Evolutionary conservation across 1,284 basidiomycete genomes (phyloP).

Genomic region (Phellinidium pouzarii): DNA sequence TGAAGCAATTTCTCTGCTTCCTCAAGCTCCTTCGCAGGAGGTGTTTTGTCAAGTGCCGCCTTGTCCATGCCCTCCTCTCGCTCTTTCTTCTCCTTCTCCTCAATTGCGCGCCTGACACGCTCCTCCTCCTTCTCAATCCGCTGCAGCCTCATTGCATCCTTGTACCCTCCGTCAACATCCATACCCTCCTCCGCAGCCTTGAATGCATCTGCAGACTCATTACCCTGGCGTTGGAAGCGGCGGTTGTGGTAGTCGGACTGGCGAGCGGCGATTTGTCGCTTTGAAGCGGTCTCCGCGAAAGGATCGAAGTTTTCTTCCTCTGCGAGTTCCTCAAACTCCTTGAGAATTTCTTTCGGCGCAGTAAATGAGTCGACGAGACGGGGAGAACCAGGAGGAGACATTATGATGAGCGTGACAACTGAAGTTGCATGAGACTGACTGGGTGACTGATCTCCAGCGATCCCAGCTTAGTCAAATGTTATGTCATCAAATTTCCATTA

Average conservation of each 20-base stretch:
- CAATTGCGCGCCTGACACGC: constrained; percentile 77
- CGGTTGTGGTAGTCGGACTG: constrained; percentile 96
- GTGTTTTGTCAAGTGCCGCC: constrained; percentile 84
- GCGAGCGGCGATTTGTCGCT: constrained; percentile 89
- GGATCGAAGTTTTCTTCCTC: constrained; percentile 91
- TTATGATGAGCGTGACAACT: constrained; percentile 20
- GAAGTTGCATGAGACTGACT: background rate
- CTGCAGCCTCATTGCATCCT: constrained; percentile 91
- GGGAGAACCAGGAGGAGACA: constrained; percentile 33
- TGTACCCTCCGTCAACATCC: constrained; percentile 83
- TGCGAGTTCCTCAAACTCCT: constrained; percentile 90
- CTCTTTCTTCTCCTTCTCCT: constrained; percentile 80
- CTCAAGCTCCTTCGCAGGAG: constrained; percentile 69
- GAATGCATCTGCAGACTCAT: constrained; percentile 78
- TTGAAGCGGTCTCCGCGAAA: constrained; percentile 87
- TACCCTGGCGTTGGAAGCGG: constrained; percentile 77
- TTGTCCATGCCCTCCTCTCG: constrained; percentile 76
- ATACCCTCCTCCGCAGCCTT: constrained; percentile 54
- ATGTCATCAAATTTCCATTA: too few species aligned
- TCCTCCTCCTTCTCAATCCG: constrained; percentile 92
- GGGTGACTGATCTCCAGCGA: background rate
- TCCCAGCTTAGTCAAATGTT: too few species aligned
- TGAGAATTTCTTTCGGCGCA: constrained; percentile 88
- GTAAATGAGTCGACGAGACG: constrained; percentile 80
- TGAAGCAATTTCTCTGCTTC: constrained; percentile 63